Base-by-base conservation (phyloP, 192 early-diverging fungal species). In the Umbelopsis sp. region DNA sequence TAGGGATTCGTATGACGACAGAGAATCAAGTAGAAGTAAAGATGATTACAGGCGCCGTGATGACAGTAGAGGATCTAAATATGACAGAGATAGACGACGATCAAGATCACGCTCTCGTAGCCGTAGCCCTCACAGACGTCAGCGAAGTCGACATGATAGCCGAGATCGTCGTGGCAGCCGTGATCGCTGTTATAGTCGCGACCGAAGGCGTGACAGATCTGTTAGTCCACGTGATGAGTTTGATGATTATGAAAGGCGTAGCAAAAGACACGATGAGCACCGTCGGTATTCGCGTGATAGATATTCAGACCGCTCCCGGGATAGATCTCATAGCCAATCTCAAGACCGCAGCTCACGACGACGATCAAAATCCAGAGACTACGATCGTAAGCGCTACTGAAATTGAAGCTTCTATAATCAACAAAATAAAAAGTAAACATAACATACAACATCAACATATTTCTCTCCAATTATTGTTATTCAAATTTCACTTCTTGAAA, bases 221-320 rank as follows among this genome's bases (percentile, higher is more conserved):
- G 33, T 30, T 18, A 61, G 55, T n/a, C 55, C 55, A 6, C 46
- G 71, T 12, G 71, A 77, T n/a, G 75, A 77, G 13, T 68, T 72
- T 23, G 75, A 77, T 27, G 75, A 77, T 22, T 77, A 77, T 51
- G 67, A 77, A 52, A 64, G 67, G 35, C 71, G 50, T 45, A 58
- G 74, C 21, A 55, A 53, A 52, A 50, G 46, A 53, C 10, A 67
- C 21, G 46, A 61, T 18, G 55, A 61, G 13, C 55, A 25, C 11
- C 55, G 55, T 1, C 33, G 30, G 30, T 21, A 49, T 21, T 49
- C 48, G 0, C 48, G 48, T 16, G 55, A 61, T 30, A 33, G 30
- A 13, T 61, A 61, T 16, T 18, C 27, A 1, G 55, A 61, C 25
- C 55, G 55, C 33, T 61, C 55, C 10, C 55, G 30, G 18, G 55